A percentile compares a stretch with the other conserved stretches of the same genome.
phyloP scores from a whole-genome alignment of 2,329 filamentous ascomycete genomes.

The Periconia sp. region DNA sequence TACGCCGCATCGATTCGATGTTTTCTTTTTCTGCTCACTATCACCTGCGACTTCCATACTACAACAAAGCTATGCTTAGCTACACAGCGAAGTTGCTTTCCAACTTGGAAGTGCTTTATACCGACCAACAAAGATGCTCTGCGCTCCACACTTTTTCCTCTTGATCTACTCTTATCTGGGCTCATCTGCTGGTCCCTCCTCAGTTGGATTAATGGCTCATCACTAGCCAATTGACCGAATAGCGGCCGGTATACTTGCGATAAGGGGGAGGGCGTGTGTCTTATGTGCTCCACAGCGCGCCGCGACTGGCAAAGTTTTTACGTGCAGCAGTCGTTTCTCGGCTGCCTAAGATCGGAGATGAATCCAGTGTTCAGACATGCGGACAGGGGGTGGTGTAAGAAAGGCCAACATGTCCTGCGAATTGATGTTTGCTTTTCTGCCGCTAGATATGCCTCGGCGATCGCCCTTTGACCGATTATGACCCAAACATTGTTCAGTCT shows the following conservation, averaged over 20 bases:
- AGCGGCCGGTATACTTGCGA: conserved; percentile 41
- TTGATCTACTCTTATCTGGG: conserved; percentile 49
- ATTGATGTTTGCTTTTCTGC: conserved; percentile 67
- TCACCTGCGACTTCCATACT: conserved; percentile 35
- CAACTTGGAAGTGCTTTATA: neutral
- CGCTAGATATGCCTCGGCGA: conserved; percentile 41
- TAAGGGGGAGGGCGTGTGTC: conserved; percentile 55
- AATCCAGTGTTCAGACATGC: conserved; percentile 58
- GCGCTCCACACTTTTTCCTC: conserved; percentile 51
- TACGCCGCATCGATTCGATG: conserved; percentile 26
- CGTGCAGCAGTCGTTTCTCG: conserved; percentile 55
- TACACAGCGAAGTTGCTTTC: conserved; percentile 47
- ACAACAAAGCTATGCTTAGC: conserved; percentile 52
- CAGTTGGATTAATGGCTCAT: conserved; percentile 48
- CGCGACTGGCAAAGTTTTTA: conserved; percentile 55
- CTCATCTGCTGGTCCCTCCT: conserved; percentile 54
- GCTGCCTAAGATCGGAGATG: conserved; percentile 57
- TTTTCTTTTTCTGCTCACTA: conserved; percentile 23
- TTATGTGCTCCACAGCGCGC: conserved; percentile 51
- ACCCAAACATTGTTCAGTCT: conserved; percentile 33
- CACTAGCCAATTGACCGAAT: conserved; percentile 51
- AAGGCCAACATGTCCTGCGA: conserved; percentile 61
- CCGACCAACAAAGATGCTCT: conserved; percentile 26
- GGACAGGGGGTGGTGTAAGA: conserved; percentile 58
- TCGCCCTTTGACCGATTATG: conserved; percentile 35